Percentiles rank a stretch among this genome's conserved stretches.
Conservation (phyloP, 306 rosid species). For the Acacia confusa region DNA sequence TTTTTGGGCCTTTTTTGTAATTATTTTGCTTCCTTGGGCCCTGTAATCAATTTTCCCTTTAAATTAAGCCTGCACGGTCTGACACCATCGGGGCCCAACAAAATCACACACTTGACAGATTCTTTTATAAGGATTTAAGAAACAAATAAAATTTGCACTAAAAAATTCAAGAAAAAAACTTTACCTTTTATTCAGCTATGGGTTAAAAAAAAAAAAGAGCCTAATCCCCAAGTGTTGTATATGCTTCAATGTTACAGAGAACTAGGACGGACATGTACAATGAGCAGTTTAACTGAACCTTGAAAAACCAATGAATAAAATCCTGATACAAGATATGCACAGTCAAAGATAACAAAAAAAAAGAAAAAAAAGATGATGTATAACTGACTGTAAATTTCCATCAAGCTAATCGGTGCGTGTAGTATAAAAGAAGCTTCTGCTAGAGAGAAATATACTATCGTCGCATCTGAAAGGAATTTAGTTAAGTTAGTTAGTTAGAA, state of each 20-base stretch:
- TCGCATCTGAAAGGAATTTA: not conserved
- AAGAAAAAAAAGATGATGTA: not conserved
- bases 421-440: not conserved
- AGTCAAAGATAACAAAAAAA: not conserved
- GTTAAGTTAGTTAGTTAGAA: too few relatives aligned
- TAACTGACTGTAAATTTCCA: constrained; percentile 25
- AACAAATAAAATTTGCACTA: not conserved
- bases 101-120: not conserved
- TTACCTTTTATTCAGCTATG: constrained; percentile 30
- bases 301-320: constrained; percentile 37
- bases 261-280: not conserved
- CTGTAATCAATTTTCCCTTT: too few relatives aligned
- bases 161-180: not conserved
- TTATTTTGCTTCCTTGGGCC: too few relatives aligned
- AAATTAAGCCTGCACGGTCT: not conserved
- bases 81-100: not conserved
- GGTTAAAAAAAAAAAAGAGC: constrained; percentile 11
- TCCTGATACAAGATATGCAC: constrained; percentile 30
- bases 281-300: constrained; percentile 34
- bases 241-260: constrained; percentile 11
- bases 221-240: constrained; percentile 23
- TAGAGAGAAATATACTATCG: not conserved
- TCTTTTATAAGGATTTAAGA: not conserved
- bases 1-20: too few relatives aligned
- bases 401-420: constrained; percentile 4